Evolutionary conservation across 352 stramenopile genomes (phyloP), one percentile per base, ranked within the genome.

Genomic region (Aphanomyces astaci): DNA sequence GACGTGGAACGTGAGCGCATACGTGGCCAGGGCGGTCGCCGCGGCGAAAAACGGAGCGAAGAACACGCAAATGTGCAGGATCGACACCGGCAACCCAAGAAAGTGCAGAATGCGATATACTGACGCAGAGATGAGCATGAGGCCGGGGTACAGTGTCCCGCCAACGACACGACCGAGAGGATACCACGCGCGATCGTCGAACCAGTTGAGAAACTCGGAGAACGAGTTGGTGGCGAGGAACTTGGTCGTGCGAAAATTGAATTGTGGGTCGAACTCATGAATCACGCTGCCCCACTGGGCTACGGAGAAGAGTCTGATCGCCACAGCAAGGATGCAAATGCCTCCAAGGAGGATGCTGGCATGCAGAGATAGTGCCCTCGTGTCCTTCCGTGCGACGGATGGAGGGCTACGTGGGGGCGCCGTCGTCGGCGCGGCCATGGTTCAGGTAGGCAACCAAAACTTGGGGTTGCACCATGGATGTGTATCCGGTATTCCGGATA

Each of bases 161-260:
- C 94, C 94, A 11, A 98, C 88, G 39, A 87, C 87, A 28, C 94
- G 87, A 1, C 94, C 94, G 22, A 98, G 78, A 32, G 94, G 94
- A 66, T 96, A 98, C 94, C 94, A 98, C 17, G 86, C 78, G 74
- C 86, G 95, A 78, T 98, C 91, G 76, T 99, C 97, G 71, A 99
- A 99, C 97, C 97, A 99, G 65, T 97, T 83, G 60, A 98, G 85
- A 70, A 99, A 98, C 56, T 95, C 92, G 45, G 95, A 81, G 32
- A 85, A 78, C 31, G 97, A 97, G 59, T 98, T 73, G 31, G 95
- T 80, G 40, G 82, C 78, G 15, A 98, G 79, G 54, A 96, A 96
- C 79, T 98, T 97, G 55, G 97, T 99, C 27, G 97, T 96, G 64
- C 97, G 90, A 82, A 97, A 99, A 76, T 99, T 99, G 77, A 99